A percentile compares a stretch with the other conserved stretches of the same genome.
phyloP scores from a whole-genome alignment of 306 rosid species.

The Ziziphus jujuba region DNA sequence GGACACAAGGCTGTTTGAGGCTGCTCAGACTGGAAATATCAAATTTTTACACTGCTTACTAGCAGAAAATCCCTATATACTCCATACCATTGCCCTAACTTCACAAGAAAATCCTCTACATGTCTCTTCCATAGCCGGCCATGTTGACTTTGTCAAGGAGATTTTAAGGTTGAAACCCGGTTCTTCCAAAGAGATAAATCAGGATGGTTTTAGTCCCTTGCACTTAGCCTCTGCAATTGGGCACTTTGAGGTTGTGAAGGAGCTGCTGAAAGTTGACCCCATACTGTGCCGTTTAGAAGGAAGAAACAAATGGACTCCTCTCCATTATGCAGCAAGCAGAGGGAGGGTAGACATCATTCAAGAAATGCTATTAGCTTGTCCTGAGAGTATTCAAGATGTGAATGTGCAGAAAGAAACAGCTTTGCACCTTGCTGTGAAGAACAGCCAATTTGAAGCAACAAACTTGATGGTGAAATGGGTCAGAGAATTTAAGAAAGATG shows the following conservation, averaged over 20 bases:
- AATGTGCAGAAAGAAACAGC: conserved; percentile 24
- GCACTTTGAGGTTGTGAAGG: conserved; percentile 28
- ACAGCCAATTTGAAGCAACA: conserved; percentile 25
- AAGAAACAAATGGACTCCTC: conserved; percentile 34
- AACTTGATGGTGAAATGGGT: conserved; percentile 14
- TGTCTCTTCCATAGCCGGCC: background rate
- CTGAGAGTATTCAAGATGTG: conserved; percentile 31
- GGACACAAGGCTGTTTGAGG: background rate
- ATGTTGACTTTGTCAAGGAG: conserved; percentile 20
- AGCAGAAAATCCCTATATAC: background rate
- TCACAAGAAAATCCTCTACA: background rate
- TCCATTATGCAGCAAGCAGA: conserved; percentile 33
- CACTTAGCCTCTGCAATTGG: conserved; percentile 37
- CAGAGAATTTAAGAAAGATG: conserved; percentile 10
- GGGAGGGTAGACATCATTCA: conserved; percentile 25
- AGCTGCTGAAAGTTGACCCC: conserved; percentile 27
- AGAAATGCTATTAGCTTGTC: conserved; percentile 33
- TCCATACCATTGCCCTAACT: background rate
- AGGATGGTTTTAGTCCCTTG: conserved; percentile 28
- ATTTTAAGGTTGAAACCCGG: conserved; percentile 15
- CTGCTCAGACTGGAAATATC: background rate
- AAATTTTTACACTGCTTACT: too few relatives aligned
- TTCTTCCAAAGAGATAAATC: conserved; percentile 20
- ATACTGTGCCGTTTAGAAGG: conserved; percentile 28
- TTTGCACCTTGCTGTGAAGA: conserved; percentile 33